Conservation (phyloP, 2,329 filamentous ascomycete species). For the Neonectria neomacrospora region DNA sequence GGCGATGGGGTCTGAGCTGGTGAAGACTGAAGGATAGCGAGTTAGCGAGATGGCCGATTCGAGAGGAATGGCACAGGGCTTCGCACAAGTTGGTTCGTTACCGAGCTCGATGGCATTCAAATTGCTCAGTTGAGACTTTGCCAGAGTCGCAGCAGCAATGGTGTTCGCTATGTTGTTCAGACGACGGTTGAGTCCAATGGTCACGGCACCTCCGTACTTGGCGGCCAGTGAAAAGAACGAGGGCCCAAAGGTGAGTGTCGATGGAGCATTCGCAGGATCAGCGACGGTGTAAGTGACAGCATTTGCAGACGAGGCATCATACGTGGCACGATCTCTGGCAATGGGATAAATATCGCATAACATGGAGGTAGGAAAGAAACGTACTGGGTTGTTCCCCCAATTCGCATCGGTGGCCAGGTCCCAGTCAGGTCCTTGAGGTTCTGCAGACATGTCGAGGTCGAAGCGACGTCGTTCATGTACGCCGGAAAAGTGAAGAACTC, state of each 20-base stretch:
- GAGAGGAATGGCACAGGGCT: slow-evolving; percentile 28
- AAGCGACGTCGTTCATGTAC: slow-evolving; percentile 63
- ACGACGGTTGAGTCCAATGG: slow-evolving; percentile 64
- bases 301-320: slow-evolving; percentile 56
- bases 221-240: slow-evolving; percentile 62
- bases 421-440: slow-evolving; percentile 63
- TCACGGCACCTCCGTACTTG: slow-evolving; percentile 60
- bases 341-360: not conserved
- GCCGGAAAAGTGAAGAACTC: slow-evolving; percentile 68
- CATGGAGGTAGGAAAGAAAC: not conserved
- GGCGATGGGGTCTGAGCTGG: slow-evolving; percentile 37
- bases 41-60: not conserved
- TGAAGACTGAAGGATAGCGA: slow-evolving; percentile 13
- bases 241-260: slow-evolving; percentile 62
- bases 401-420: slow-evolving; percentile 63
- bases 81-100: slow-evolving; percentile 66
- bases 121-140: slow-evolving; percentile 57
- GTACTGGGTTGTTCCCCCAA: slow-evolving; percentile 68
- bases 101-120: slow-evolving; percentile 66
- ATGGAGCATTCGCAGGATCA: slow-evolving; percentile 59
- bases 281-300: slow-evolving; percentile 64
- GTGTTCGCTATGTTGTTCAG: slow-evolving; percentile 65
- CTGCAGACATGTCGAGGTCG: slow-evolving; percentile 61
- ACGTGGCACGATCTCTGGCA: slow-evolving; percentile 60
- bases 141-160: slow-evolving; percentile 60